phyloP scores from a whole-genome alignment of 225 moss, liverwort and hornwort genomes.

The Climacium dendroides region DNA sequence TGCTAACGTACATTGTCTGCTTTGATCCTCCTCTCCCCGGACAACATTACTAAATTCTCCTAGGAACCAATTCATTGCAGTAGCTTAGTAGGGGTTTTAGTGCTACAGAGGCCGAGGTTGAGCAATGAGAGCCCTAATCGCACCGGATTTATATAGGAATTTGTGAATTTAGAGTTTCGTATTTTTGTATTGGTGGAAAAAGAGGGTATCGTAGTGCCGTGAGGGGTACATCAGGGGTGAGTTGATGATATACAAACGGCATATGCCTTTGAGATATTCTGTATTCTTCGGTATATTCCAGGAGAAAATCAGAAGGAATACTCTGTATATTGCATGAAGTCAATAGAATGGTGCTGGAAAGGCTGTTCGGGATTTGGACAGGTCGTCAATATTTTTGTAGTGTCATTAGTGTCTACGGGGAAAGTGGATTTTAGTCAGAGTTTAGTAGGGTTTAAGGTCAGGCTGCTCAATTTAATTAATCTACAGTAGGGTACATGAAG shows the following conservation, averaged over 20 bases:
- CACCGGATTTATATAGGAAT: background rate
- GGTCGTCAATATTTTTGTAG: background rate
- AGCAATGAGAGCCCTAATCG: background rate
- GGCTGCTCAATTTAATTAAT: background rate
- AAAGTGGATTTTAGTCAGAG: background rate
- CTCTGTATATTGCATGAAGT: background rate
- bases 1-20: background rate
- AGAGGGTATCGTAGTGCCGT: background rate
- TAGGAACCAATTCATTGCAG: background rate
- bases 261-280: conserved; percentile 13
- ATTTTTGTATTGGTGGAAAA: background rate
- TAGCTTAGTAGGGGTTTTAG: no score
- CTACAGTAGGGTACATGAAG: background rate
- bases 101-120: background rate
- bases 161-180: background rate
- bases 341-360: background rate
- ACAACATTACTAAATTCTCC: background rate
- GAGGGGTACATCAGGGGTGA: background rate
- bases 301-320: background rate
- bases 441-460: background rate
- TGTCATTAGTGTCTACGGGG: background rate
- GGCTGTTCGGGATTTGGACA: background rate
- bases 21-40: background rate
- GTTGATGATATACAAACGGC: background rate
- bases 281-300: background rate